phyloP scores from a whole-genome alignment of 257 asterid species.

The Lavandula angustifolia region DNA sequence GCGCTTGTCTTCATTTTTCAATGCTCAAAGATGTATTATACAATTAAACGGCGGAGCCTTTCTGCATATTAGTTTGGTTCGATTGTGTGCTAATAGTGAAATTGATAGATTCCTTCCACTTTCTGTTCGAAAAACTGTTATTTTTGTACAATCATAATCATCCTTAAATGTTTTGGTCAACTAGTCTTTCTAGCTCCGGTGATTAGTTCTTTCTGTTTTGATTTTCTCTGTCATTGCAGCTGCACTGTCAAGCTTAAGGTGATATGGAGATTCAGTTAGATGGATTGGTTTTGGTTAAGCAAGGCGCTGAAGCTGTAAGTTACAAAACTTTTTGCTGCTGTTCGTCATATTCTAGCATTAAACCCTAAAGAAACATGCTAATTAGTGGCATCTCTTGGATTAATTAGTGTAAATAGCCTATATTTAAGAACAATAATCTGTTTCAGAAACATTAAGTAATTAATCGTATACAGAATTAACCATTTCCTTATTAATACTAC shows the following conservation, averaged over 20 bases:
- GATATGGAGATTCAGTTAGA: conserved; percentile 48
- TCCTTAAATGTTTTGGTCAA: too few relatives aligned
- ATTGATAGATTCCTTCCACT: too few relatives aligned
- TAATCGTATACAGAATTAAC: conserved; percentile 3
- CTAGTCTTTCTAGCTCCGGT: not conserved
- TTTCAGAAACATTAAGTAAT: conserved; percentile 8
- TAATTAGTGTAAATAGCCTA: not conserved
- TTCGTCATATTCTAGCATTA: not conserved
- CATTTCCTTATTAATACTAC: not conserved
- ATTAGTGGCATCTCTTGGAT: too few relatives aligned
- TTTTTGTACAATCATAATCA: too few relatives aligned
- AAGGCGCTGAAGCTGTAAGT: conserved; percentile 94
- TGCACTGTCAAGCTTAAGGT: conserved; percentile 22
- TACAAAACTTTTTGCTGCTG: not conserved
- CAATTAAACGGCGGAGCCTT: too few relatives aligned
- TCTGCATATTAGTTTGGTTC: too few relatives aligned
- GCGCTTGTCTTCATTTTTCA: too few relatives aligned
- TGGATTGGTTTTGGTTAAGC: conserved; percentile 57
- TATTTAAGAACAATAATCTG: not conserved
- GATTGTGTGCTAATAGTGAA: too few relatives aligned
- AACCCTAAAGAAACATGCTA: not conserved
- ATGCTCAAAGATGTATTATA: too few relatives aligned
- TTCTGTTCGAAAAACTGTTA: too few relatives aligned
- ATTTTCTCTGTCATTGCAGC: conserved; percentile 20
- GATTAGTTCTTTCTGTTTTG: not conserved